Evolutionary conservation across 257 asterid species (phyloP).

Genomic region (Solanum pennellii): DNA sequence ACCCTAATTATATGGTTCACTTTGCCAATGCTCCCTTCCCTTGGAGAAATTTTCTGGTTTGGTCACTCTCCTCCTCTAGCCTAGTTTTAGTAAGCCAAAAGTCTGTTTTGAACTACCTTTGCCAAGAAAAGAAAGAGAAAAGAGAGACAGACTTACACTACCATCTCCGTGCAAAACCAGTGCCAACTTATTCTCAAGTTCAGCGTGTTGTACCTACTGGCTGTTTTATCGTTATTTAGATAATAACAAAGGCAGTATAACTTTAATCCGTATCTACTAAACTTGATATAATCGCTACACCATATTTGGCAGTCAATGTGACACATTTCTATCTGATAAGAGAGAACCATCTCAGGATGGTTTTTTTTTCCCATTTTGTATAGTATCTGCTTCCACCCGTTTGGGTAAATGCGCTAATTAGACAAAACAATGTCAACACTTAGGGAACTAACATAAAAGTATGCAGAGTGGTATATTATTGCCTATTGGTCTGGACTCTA

Average conservation of each 20-base stretch:
- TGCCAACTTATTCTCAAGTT: neutral
- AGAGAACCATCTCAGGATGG: neutral
- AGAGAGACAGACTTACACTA: neutral
- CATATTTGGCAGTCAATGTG: neutral
- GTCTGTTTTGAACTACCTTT: neutral
- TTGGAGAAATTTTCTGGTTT: neutral
- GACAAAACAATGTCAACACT: neutral
- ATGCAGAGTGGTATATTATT: neutral
- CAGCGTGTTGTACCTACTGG: neutral
- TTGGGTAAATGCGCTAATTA: neutral
- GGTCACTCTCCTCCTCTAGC: neutral
- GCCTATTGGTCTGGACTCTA: neutral
- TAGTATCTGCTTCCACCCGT: neutral
- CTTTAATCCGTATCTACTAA: neutral
- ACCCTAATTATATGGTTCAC: neutral
- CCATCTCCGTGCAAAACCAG: neutral
- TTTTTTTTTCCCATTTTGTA: neutral
- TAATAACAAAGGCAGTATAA: neutral
- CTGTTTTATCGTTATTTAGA: neutral
- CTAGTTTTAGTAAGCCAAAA: neutral
- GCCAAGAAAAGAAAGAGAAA: neutral
- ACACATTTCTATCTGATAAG: neutral
- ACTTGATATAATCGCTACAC: neutral
- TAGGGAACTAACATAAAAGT: neutral
- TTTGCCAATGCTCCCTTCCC: neutral